Base-by-base conservation (phyloP, 1,284 basidiomycete genomes). In the Pseudozyma thailandica region DNA sequence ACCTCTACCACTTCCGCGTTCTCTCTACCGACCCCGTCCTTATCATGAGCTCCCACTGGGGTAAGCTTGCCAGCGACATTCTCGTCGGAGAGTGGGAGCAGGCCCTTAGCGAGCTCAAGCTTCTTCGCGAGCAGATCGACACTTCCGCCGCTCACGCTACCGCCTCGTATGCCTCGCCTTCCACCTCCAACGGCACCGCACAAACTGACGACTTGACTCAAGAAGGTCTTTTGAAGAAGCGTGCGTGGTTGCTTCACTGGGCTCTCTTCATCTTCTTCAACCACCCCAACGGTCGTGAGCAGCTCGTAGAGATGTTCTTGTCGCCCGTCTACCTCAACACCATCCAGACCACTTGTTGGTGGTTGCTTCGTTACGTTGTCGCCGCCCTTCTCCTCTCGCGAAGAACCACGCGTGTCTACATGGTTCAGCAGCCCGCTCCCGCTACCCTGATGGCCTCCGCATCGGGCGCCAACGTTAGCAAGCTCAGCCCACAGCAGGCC, bases 181-280 rank as follows among this genome's bases (percentile, higher is more conserved):
- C 75, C 20, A 61, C 74, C 10, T 63, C 64, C 25, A 62, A 57
- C 59, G 62, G 54, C 27, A 54, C 52, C 49, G 46, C 58, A 38
- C 54, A 54, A 35, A 50, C 50, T 39, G 64, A 71, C 50, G 71
- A 78, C 50, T 62, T 73, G 45, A 68, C 74, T 25, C 78, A 82
- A 50, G 5, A 88, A 93, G 51, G 87, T 87, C 47, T 93, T 92
- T 80, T 88, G 96, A 50, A 94, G 95, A 85, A 93, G n/a, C 89
- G 96, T 62, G 93, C 93, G 47, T 98, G 95, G 94, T 88, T 96
- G 60, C 89, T 94, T 13, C 96, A 98, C 86, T 98, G 95, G 95
- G 92, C 91, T 16, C 89, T 98, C 50, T 98, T 98, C 84, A 93
- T 98, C 71, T 98, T 94, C 86, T 98, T 95, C 88, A 97, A 97